Base-by-base conservation (phyloP, 352 stramenopile species). In the Phytopythium helicoides region DNA sequence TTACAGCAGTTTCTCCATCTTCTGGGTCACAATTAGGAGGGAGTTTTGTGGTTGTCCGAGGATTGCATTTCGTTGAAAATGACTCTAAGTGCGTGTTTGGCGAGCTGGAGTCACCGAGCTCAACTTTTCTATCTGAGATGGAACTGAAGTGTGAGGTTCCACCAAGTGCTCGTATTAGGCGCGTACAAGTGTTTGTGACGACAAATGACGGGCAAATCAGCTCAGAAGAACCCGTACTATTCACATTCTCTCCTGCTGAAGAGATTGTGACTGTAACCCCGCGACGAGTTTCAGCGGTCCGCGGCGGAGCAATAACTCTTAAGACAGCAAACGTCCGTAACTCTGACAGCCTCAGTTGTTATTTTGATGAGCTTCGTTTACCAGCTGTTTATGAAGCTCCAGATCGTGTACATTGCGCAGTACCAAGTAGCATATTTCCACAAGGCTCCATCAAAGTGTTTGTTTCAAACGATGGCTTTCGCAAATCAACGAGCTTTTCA, bases 131-230 rank as follows among this genome's bases (percentile, higher is more conserved):
- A 3, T 72, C 66, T 10, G 19, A 57, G 0, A 66, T 68, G 6
- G 34, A 65, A 1, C 87, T 95, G 39, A 54, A 65, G 14, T 91
- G 71, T 21, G 47, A 42, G 18, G 73, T 60, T 14, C 79, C 84
- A 11, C 37, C 64, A 12, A 64, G 71, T n/a, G 56, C 47, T 19
- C 23, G 3, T 21, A 18, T 53, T 10, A 46, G 59, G 12, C 33
- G 31, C 25, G 25, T 75, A 33, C 50, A 39, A 22, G 65, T 95
- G 2, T 34, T 62, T 4, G 74, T 92, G 18, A 77, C 66, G 15
- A 90, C 80, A 57, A 95, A 95, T 8, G 19, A 22, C 26, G 76
- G 66, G 7, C 42, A 68, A 1, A 86, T 95, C 50, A 84, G 73
- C 21, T 88, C 73, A 2, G 35, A 34, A 26, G 57, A 71, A 8